Percentiles rank a stretch among this genome's conserved stretches.
These are phyloP conservation scores for Trichopus zeylanicus DNA, from an alignment of 116 monocot genomes.

Conservation along the genomic window DNA sequence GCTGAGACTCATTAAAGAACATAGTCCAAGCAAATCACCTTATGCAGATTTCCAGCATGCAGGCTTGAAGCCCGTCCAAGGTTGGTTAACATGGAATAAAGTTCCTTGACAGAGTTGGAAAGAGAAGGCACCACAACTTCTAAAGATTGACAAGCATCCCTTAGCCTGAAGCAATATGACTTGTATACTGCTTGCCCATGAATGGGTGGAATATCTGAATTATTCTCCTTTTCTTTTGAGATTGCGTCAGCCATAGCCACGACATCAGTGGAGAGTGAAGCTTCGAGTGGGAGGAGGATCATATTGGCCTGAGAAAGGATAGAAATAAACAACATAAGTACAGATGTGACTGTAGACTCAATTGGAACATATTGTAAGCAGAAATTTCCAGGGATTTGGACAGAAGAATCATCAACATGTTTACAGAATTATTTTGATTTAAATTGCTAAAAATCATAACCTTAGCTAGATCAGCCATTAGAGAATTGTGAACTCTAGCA, in stretches of 20 bases:
- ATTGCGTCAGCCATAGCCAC: constrained; percentile 40
- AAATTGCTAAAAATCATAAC: constrained; percentile 26
- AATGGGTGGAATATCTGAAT: constrained; percentile 29
- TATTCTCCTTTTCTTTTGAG: constrained; percentile 44
- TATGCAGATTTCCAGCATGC: constrained; percentile 92
- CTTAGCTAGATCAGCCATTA: constrained; percentile 71
- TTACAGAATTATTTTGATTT: too few relatives aligned
- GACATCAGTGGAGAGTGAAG: constrained; percentile 58
- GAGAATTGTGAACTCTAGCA: constrained; percentile 38
- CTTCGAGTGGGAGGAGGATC: constrained; percentile 80
- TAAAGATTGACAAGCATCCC: constrained; percentile 59
- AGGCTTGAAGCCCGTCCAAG: constrained; percentile 70
- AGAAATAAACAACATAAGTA: neutral
- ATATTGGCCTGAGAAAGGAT: constrained; percentile 34
- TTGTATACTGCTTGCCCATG: constrained; percentile 74
- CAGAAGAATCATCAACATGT: too few relatives aligned
- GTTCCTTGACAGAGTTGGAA: constrained; percentile 38
- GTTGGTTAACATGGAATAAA: constrained; percentile 61
- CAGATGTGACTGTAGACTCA: neutral
- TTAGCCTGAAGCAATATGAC: constrained; percentile 55
- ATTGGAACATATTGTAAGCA: neutral
- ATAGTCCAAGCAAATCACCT: constrained; percentile 32
- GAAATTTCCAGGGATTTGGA: too few relatives aligned
- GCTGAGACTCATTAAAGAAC: neutral
- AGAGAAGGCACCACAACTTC: constrained; percentile 56